Base-by-base conservation (phyloP, 768 basidiomycete species). In the Suillus paluster region DNA sequence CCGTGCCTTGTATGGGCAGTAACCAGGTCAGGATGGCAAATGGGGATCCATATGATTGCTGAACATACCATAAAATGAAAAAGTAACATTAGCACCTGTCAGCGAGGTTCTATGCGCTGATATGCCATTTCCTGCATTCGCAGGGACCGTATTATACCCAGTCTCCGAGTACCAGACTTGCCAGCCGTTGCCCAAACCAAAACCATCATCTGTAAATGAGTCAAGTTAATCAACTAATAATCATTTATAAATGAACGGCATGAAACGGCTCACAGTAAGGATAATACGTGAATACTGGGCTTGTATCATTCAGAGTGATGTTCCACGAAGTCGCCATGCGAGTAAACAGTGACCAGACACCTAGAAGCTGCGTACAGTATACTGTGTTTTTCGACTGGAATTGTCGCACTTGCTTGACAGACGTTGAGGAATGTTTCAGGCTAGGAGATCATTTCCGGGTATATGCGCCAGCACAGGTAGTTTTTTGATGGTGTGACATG, bases 51-150 rank as follows among this genome's bases (percentile, higher is more conserved):
- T 36, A 25, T n/a, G 11, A 33, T 45, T 2, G 7, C 21, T 25
- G 10, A 17, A 49, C 68, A 4, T 42, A 72, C 73, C 73, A 44
- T 69, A 69, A 59, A 73, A 74, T n/a, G 70, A 58, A 2, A 74
- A 56, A 12, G 62, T 58, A 12, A 74, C 41, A 53, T 66, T 72
- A 6, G 72, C 72, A 12, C 69, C 72, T 19, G 67, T 58, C 4
- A 65, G 49, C 2, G 68, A 65, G 17, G 71, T 73, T 15, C 67
- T 42, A 25, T 63, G 59, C 23, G 34, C 39, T 41, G 62, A 39
- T 25, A 30, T 38, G 23, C 63, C 64, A 25, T 44, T 23, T 38
- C 46, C 56, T 48, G 50, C 21, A 39, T 61, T 27, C 10, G 42
- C 64, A 21, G 10, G 10, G 8, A 30, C 41, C 21, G 63, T 38